These are phyloP conservation scores for Acidiella bohemica DNA, from an alignment of 495 filamentous ascomycete genomes.

Conservation along the genomic window DNA sequence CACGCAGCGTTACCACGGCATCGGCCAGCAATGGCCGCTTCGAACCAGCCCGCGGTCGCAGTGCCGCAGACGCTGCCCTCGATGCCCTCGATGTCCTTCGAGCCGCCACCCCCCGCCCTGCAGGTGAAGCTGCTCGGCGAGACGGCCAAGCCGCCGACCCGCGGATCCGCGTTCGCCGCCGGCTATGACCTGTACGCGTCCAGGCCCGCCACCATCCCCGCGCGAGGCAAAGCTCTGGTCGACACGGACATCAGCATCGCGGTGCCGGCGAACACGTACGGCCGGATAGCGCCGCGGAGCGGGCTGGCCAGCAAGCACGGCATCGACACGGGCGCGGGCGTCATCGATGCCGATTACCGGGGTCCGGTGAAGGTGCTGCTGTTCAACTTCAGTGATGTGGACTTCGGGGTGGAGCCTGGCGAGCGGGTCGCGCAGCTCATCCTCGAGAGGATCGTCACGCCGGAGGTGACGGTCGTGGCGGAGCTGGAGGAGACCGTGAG, in stretches of 20 bases:
- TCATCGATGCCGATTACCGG: conserved; percentile 95
- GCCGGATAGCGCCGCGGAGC: conserved; percentile 79
- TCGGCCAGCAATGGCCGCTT: neutral
- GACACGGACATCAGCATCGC: conserved; percentile 85
- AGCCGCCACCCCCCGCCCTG: conserved; percentile 39
- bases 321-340: conserved; percentile 88
- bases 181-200: conserved; percentile 86
- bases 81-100: conserved; percentile 16
- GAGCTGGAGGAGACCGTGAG: conserved; percentile 81
- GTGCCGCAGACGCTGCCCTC: conserved; percentile 18
- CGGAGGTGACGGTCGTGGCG: conserved; percentile 74
- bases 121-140: conserved; percentile 74
- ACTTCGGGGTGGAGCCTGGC: conserved; percentile 71
- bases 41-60: conserved; percentile 13
- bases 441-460: conserved; percentile 84
- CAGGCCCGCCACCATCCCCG: conserved; percentile 57
- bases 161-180: conserved; percentile 77
- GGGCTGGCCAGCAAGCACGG: conserved; percentile 86
- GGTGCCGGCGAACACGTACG: conserved; percentile 82
- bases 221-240: conserved; percentile 70
- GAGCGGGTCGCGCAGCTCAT: conserved; percentile 90
- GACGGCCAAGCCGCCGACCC: conserved; percentile 62
- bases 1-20: neutral
- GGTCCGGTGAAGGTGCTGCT: conserved; percentile 86
- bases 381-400: conserved; percentile 76